Evolutionary conservation across 2,329 filamentous ascomycete species (phyloP).

Genomic region (Xylariaceae sp.): DNA sequence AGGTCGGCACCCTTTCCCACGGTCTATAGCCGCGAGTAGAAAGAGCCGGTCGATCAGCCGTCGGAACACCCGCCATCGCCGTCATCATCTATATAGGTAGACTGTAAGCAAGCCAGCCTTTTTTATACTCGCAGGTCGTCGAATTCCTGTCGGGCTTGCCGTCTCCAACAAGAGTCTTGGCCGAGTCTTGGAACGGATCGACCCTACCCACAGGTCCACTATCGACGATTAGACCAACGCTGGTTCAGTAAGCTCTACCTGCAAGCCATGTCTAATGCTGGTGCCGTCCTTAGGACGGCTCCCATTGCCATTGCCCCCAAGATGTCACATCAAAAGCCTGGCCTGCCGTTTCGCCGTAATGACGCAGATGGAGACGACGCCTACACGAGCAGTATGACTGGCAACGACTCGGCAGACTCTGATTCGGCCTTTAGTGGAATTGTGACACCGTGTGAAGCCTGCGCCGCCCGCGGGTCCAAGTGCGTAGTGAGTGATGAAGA

Average conservation of each 20-base stretch:
- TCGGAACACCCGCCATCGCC: constrained; percentile 3
- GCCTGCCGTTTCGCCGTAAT: constrained; percentile 41
- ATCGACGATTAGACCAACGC: constrained; percentile 13
- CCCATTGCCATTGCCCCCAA: constrained; percentile 64
- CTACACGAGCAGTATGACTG: constrained; percentile 48
- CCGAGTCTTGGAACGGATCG: constrained; percentile 6
- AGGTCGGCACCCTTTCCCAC: constrained; percentile 5
- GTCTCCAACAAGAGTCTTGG: constrained; percentile 2
- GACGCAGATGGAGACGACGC: constrained; percentile 43
- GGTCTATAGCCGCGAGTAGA: constrained; percentile 13
- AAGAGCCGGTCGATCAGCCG: constrained; percentile 9
- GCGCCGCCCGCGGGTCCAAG: constrained; percentile 67
- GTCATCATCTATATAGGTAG: background rate
- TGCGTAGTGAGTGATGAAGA: constrained; percentile 72
- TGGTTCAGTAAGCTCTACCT: constrained; percentile 23
- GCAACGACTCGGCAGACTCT: constrained; percentile 50
- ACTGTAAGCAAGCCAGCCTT: constrained; percentile 14
- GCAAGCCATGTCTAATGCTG: constrained; percentile 49
- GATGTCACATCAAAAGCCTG: constrained; percentile 45
- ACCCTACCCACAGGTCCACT: constrained; percentile 20
- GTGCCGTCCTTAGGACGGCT: constrained; percentile 55
- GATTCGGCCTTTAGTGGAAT: constrained; percentile 40
- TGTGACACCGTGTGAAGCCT: constrained; percentile 65
- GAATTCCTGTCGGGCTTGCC: constrained; percentile 10
- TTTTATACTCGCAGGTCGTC: constrained; percentile 1